Evolutionary conservation across 192 early-diverging fungal genomes (phyloP), one percentile per base, ranked within the genome.

Genomic region (Cetraspora pellucida): DNA sequence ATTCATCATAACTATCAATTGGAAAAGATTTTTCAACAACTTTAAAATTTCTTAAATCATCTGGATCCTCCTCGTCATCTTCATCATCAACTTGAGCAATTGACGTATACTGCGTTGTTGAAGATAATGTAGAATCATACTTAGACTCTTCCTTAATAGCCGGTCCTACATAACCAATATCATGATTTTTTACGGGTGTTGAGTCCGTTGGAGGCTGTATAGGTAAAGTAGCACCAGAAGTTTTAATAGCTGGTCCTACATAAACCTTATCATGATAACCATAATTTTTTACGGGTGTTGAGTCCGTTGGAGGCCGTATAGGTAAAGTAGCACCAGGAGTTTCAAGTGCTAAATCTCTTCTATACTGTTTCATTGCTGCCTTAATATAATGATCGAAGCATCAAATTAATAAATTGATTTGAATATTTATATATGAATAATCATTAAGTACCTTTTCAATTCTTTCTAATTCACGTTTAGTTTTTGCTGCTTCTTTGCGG

Each of bases 401-500:
- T 44, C 25, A n/a, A 65, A 43, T 30, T 44, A 23, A 3, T 65
- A 65, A 30, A 37, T 37, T 2, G 28, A 44, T 37, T n/a, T 65
- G 16, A 54, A 44, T 28, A 52, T 71, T 30, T 11, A 71, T 17
- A 11, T 4, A 52, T 47, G 7, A 52, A 49, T 52, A 5, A 25
- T 43, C 46, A 50, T 27, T 44, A 16, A n/a, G 2, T 75, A 81
- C 91, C 66, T 74, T 81, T 58, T 93, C 91, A 67, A 95, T 93
- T 46, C 82, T 88, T 49, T 93, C 87, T 52, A 90, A 83, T 77
- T 93, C 88, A 69, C 80, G 79, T 73, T 85, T 78, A 43, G 89
- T 78, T 81, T 88, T 87, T 37, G 87, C 87, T 21, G 86, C 86
- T 27, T 87, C 85, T 10, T 86, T 79, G 8, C 81, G 77, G 52